Evolutionary conservation across 495 filamentous ascomycete species (phyloP).

Genomic region (Ascodesmis nigricans): DNA sequence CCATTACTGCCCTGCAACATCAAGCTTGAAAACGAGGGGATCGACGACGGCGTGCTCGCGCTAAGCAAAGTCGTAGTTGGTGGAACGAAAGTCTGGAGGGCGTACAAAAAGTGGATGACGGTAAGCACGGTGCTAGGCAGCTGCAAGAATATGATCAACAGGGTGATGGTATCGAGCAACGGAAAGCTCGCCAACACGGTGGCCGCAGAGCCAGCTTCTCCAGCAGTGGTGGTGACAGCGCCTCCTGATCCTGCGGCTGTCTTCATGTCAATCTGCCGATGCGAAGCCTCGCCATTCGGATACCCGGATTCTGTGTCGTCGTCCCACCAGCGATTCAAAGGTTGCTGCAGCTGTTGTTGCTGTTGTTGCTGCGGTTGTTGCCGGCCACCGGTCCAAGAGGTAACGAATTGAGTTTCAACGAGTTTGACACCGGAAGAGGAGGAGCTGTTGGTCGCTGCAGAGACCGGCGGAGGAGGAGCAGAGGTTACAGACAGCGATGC

Average conservation of each 20-base stretch:
- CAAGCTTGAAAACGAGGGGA: constrained; percentile 27
- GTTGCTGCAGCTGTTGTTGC: constrained; percentile 13
- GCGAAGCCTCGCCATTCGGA: constrained; percentile 15
- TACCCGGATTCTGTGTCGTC: constrained; percentile 13
- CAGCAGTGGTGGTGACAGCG: constrained; percentile 8
- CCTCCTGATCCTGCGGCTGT: constrained; percentile 9
- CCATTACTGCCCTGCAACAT: constrained; percentile 21
- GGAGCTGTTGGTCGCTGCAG: constrained; percentile 13
- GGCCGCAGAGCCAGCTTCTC: constrained; percentile 8
- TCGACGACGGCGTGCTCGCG: constrained; percentile 28
- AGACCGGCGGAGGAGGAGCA: constrained; percentile 10
- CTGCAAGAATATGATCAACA: constrained; percentile 91
- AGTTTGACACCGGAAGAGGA: constrained; percentile 10
- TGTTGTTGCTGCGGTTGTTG: constrained; percentile 11
- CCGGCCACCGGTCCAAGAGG: constrained; percentile 4
- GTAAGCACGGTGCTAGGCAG: constrained; percentile 81
- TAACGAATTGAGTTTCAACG: constrained; percentile 3
- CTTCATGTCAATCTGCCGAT: constrained; percentile 21
- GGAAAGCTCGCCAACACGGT: constrained; percentile 83
- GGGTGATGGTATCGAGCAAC: constrained; percentile 86
- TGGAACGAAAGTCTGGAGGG: constrained; percentile 78
- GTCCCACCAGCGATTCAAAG: constrained; percentile 12
- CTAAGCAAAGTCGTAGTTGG: constrained; percentile 36
- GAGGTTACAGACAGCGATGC: constrained; percentile 8
- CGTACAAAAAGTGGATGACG: constrained; percentile 80